Evolutionary conservation across 257 asterid genomes (phyloP).

Genomic region (Coffea canephora): DNA sequence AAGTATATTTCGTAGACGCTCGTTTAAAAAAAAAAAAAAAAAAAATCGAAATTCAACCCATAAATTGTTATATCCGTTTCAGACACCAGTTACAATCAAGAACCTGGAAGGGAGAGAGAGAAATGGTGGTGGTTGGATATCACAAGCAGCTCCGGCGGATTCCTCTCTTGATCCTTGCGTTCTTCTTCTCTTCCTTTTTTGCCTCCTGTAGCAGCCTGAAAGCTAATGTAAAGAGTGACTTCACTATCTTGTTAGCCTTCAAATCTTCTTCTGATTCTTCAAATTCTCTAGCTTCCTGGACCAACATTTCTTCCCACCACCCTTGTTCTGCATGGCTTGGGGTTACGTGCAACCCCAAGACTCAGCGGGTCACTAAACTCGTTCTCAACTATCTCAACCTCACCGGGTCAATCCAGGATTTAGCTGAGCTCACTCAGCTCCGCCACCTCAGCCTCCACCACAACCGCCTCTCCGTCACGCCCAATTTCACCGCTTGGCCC

Average conservation of each 20-base stretch:
- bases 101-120: neutral
- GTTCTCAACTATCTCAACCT: conserved; percentile 26
- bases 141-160: too few relatives aligned
- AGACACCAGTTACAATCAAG: neutral
- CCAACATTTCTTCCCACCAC: neutral
- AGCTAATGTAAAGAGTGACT: conserved; percentile 4
- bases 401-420: conserved; percentile 26
- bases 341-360: conserved; percentile 23
- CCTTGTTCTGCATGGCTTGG: conserved; percentile 39
- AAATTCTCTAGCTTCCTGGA: conserved; percentile 36
- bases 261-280: conserved; percentile 26
- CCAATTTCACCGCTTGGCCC: conserved; percentile 26
- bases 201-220: neutral
- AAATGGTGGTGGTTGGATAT: neutral
- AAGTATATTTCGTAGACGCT: too few relatives aligned
- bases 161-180: neutral
- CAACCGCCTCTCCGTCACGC: conserved; percentile 27
- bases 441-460: conserved; percentile 37
- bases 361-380: conserved; percentile 29
- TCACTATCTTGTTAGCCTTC: conserved; percentile 23
- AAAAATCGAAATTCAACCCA: neutral
- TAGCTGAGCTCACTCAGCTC: conserved; percentile 25
- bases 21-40: too few relatives aligned
- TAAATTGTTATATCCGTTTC: neutral
- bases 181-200: conserved; percentile 12